These are phyloP conservation scores for Exophiala sp. DNA, from an alignment of 2,329 filamentous ascomycete genomes.

Conservation along the genomic window DNA sequence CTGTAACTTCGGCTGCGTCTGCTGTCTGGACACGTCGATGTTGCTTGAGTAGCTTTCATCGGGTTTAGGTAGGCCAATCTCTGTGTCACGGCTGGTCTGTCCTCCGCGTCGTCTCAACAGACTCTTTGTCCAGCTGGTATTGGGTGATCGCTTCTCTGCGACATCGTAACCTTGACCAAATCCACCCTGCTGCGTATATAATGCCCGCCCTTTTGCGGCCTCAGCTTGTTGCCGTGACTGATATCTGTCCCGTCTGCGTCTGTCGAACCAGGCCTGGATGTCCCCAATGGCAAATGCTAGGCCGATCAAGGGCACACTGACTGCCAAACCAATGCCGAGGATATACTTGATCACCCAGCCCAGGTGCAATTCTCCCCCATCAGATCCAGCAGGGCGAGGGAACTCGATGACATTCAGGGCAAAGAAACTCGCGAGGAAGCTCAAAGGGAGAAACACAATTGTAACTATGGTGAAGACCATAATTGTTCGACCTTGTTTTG, in stretches of 20 bases:
- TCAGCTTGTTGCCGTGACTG: neutral
- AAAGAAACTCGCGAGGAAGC: constrained; percentile 56
- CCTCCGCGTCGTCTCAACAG: too few species aligned
- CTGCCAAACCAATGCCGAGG: constrained; percentile 54
- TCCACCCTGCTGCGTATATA: too few species aligned
- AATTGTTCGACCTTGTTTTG: constrained; percentile 55
- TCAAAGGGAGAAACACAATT: constrained; percentile 55
- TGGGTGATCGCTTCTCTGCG: too few species aligned
- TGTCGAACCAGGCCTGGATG: constrained; percentile 5
- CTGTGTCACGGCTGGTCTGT: too few species aligned
- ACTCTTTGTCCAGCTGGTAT: too few species aligned
- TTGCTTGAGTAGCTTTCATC: too few species aligned
- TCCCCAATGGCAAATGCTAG: constrained; percentile 18
- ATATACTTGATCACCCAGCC: constrained; percentile 55
- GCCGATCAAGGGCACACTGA: constrained; percentile 46
- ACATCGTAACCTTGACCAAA: too few species aligned
- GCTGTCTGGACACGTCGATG: too few species aligned
- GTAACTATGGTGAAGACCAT: constrained; percentile 61
- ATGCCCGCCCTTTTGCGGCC: too few species aligned
- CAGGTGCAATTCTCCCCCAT: constrained; percentile 39
- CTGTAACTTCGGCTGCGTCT: too few species aligned
- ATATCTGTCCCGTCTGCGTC: neutral
- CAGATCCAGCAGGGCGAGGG: constrained; percentile 33
- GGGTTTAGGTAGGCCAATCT: too few species aligned
- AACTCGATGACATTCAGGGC: constrained; percentile 54